A percentile compares a stretch with the other conserved stretches of the same genome.
phyloP scores from a whole-genome alignment of 768 basidiomycete species.

The Trametes sanguinea region DNA sequence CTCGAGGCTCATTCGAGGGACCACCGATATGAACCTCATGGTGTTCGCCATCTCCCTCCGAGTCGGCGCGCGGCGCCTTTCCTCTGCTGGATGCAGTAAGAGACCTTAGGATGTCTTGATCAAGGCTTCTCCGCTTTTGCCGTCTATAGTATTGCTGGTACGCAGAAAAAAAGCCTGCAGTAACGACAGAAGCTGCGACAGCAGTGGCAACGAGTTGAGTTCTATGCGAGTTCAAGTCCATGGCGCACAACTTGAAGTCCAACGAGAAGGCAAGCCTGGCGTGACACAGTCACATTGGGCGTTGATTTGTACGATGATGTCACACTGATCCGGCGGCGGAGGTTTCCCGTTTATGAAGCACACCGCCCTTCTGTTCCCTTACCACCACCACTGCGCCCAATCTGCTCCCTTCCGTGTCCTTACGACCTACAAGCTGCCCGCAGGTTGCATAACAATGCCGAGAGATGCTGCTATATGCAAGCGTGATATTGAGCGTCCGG shows the following conservation, averaged over 20 bases:
- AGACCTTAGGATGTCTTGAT: conserved; percentile 57
- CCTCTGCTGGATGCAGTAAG: conserved; percentile 33
- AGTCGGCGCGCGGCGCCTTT: neutral
- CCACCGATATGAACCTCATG: conserved; percentile 10
- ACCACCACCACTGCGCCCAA: too few relatives aligned
- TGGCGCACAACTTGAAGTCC: neutral
- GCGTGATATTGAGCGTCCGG: neutral
- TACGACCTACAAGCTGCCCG: too few relatives aligned
- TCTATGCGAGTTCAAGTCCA: conserved; percentile 49
- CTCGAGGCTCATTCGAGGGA: neutral
- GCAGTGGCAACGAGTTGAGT: conserved; percentile 68
- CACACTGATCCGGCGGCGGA: too few relatives aligned
- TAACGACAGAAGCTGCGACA: conserved; percentile 61
- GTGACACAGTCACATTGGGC: neutral
- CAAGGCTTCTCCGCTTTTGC: conserved; percentile 51
- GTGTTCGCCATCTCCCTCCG: conserved; percentile 2
- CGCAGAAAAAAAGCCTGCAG: conserved; percentile 58
- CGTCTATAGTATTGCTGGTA: conserved; percentile 53
- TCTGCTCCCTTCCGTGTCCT: too few relatives aligned
- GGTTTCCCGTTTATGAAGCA: too few relatives aligned
- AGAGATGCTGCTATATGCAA: neutral
- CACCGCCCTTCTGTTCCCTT: too few relatives aligned
- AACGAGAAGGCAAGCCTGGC: neutral
- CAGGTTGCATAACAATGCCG: too few relatives aligned
- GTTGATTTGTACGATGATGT: too few relatives aligned